A percentile compares a stretch with the other conserved stretches of the same genome.
phyloP scores from a whole-genome alignment of 2,329 filamentous ascomycete species.

The Fusarium begoniae region DNA sequence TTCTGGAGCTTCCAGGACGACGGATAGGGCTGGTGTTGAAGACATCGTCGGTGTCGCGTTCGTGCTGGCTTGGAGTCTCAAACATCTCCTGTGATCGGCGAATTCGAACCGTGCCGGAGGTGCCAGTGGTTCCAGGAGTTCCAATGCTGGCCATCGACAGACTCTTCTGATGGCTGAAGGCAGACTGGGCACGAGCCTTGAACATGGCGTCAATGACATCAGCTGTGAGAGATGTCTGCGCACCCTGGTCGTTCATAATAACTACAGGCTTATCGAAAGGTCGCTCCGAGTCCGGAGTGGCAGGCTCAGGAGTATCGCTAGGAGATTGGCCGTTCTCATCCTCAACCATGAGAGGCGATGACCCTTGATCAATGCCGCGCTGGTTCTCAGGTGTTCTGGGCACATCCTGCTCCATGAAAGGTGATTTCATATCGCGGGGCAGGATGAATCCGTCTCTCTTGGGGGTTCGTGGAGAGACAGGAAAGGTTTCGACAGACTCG shows the following conservation, averaged over 20 bases:
- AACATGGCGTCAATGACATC: constrained; percentile 82
- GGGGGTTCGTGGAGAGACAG: constrained; percentile 59
- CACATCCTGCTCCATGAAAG: constrained; percentile 42
- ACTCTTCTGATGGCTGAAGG: constrained; percentile 48
- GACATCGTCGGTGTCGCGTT: constrained; percentile 52
- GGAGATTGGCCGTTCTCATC: constrained; percentile 69
- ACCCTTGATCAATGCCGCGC: constrained; percentile 54
- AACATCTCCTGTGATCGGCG: constrained; percentile 61
- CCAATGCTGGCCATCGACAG: constrained; percentile 48
- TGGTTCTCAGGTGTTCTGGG: constrained; percentile 53
- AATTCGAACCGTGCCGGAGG: constrained; percentile 54
- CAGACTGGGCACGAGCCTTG: constrained; percentile 50
- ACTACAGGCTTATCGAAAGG: constrained; percentile 60
- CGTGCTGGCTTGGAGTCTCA: constrained; percentile 53
- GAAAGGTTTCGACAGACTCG: constrained; percentile 57
- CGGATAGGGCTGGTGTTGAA: constrained; percentile 50
- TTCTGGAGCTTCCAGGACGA: constrained; percentile 79
- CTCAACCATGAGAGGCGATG: constrained; percentile 66
- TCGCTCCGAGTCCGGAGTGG: constrained; percentile 64
- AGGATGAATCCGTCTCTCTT: constrained; percentile 67
- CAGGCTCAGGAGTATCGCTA: constrained; percentile 50
- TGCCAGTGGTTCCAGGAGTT: constrained; percentile 49
- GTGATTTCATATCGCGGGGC: constrained; percentile 54
- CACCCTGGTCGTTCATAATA: constrained; percentile 73
- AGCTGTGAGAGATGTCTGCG: constrained; percentile 86